phyloP scores from a whole-genome alignment of 306 rosid genomes.

The Cucumis cinereus region DNA sequence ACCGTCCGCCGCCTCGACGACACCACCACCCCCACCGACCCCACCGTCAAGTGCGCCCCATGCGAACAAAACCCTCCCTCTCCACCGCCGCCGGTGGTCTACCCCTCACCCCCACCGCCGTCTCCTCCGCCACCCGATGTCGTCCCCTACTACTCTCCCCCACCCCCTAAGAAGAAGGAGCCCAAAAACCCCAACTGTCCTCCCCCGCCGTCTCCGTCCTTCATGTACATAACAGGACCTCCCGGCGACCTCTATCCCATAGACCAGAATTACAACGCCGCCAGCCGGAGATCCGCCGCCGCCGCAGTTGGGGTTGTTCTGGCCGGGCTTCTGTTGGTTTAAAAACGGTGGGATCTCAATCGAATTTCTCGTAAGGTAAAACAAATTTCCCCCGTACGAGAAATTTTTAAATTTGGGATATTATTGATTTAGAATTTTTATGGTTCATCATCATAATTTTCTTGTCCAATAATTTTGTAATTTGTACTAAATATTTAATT shows the following conservation, averaged over 20 bases:
- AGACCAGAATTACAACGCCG: not conserved
- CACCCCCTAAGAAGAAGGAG: slow-evolving; percentile 1
- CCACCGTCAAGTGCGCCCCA: not conserved
- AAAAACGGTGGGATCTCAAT: not conserved
- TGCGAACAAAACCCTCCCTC: not conserved
- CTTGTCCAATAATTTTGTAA: not conserved
- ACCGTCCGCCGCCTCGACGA: not conserved
- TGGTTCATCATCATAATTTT: not conserved
- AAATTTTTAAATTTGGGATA: not conserved
- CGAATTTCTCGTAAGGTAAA: slow-evolving; percentile 1
- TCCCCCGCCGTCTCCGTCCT: not conserved
- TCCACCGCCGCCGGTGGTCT: not conserved
- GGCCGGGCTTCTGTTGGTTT: not conserved
- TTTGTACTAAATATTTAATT: not conserved
- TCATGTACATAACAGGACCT: slow-evolving; percentile 4
- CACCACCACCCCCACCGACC: not conserved
- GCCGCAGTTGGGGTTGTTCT: not conserved
- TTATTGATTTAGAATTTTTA: not conserved
- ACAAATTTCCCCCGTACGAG: not conserved
- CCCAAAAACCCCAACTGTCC: not conserved
- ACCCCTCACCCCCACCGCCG: not conserved
- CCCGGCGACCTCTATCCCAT: slow-evolving; percentile 4
- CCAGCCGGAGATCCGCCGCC: not conserved
- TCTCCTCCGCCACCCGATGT: slow-evolving; percentile 4
- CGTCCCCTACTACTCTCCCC: not conserved